phyloP scores from a whole-genome alignment of 495 filamentous ascomycete genomes.

The Penicillium waksmanii region DNA sequence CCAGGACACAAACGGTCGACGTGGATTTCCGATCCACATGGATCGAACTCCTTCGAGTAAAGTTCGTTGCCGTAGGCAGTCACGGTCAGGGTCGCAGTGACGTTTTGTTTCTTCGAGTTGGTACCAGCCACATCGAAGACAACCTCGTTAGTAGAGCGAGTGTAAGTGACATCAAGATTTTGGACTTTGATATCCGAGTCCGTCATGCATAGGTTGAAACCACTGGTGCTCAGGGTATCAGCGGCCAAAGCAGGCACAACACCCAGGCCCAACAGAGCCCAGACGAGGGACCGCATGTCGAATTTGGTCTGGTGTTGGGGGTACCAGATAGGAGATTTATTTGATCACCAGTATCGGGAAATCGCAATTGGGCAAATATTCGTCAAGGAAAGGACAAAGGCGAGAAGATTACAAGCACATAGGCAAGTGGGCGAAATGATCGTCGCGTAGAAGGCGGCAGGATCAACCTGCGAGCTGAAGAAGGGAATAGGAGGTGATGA shows the following conservation, averaged over 20 bases:
- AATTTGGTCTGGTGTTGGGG: neutral
- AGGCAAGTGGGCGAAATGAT: neutral
- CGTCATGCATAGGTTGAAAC: slow-evolving; percentile 75
- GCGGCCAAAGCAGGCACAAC: slow-evolving; percentile 56
- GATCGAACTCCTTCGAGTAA: slow-evolving; percentile 80
- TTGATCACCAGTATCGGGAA: neutral
- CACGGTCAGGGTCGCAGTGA: slow-evolving; percentile 76
- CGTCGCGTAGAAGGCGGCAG: slow-evolving; percentile 15
- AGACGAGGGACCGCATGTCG: slow-evolving; percentile 37
- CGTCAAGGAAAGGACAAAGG: slow-evolving; percentile 5
- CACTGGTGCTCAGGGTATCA: slow-evolving; percentile 77
- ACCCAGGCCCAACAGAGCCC: slow-evolving; percentile 37
- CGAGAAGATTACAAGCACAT: neutral
- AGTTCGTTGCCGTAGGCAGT: slow-evolving; percentile 85
- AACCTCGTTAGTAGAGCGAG: slow-evolving; percentile 70
- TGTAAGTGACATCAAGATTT: slow-evolving; percentile 76
- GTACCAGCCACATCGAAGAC: slow-evolving; percentile 83
- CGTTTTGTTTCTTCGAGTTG: slow-evolving; percentile 74
- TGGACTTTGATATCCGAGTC: slow-evolving; percentile 71
- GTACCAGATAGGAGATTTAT: neutral
- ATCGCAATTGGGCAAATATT: neutral
- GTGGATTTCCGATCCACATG: slow-evolving; percentile 68
- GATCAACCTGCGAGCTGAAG: slow-evolving; percentile 34
- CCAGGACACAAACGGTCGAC: slow-evolving; percentile 81
- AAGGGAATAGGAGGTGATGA: slow-evolving; percentile 8